These are phyloP conservation scores for Salix koriyanagi DNA, from an alignment of 345 rosid genomes.

Conservation along the genomic window DNA sequence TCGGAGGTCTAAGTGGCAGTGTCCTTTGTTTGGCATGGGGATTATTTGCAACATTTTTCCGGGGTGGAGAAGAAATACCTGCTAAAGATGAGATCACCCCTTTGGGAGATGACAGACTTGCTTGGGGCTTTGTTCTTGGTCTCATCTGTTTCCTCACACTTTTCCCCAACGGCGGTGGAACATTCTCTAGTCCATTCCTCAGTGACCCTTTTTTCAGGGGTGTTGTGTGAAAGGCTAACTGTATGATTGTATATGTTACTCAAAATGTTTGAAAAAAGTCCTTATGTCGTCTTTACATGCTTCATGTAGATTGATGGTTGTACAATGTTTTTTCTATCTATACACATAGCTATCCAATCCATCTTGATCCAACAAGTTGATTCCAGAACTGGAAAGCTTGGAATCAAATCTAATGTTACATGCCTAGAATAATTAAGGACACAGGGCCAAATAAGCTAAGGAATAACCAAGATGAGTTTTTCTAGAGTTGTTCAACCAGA, in stretches of 20 bases:
- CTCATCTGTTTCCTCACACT: conserved; percentile 92
- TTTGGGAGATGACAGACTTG: conserved; percentile 59
- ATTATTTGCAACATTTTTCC: conserved; percentile 83
- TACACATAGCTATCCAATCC: too few species aligned
- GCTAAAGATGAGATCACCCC: conserved; percentile 86
- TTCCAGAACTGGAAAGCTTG: too few species aligned
- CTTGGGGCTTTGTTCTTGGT: conserved; percentile 80
- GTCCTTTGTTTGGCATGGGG: conserved; percentile 91
- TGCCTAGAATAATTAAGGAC: too few species aligned
- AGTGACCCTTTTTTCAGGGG: conserved; percentile 77
- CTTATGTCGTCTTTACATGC: not conserved
- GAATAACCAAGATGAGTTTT: too few species aligned
- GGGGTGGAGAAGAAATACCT: conserved; percentile 85
- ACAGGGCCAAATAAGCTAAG: too few species aligned
- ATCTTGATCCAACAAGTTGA: too few species aligned
- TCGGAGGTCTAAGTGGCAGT: conserved; percentile 83
- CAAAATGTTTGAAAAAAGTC: not conserved
- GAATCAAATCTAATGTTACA: too few species aligned
- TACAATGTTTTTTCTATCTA: not conserved
- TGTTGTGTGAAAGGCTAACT: conserved; percentile 28
- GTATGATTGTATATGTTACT: not conserved
- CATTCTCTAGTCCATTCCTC: conserved; percentile 73
- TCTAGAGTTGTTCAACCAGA: too few species aligned
- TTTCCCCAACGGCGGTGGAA: conserved; percentile 86
- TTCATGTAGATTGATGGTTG: too few species aligned